Percentiles rank a stretch among this genome's conserved stretches.
Evolutionary conservation across 2,329 filamentous ascomycete genomes (phyloP).

Genomic region (Aspergillus pseudoglaucus): DNA sequence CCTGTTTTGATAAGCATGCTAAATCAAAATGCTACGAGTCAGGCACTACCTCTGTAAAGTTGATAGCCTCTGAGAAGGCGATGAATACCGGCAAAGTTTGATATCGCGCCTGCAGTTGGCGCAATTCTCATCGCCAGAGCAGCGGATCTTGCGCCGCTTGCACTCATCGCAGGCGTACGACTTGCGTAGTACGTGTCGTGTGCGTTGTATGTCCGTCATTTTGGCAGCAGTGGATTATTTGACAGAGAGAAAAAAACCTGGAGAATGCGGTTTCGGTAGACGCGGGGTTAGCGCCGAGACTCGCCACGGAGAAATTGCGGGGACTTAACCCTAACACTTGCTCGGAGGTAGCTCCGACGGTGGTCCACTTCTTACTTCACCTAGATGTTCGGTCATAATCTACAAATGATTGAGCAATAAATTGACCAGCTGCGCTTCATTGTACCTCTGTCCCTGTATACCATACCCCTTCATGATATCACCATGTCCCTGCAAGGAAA

Average conservation of each 20-base stretch:
- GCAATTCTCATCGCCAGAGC: slow-evolving; percentile 14
- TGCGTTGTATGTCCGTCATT: not conserved
- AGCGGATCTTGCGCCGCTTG: slow-evolving; percentile 14
- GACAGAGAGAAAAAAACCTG: not conserved
- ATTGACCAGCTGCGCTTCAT: no score
- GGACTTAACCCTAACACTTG: not conserved
- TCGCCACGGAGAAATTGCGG: not conserved
- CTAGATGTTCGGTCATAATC: not conserved
- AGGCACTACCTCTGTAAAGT: slow-evolving; percentile 7
- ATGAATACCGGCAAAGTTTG: slow-evolving; percentile 13
- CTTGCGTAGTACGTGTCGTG: slow-evolving; percentile 12
- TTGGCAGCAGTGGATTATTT: not conserved
- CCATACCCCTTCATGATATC: not conserved
- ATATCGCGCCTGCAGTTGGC: slow-evolving; percentile 11
- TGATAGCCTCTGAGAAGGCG: slow-evolving; percentile 11
- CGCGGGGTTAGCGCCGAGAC: not conserved
- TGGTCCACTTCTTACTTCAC: no score
- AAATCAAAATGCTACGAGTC: not conserved
- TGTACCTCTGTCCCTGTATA: no score
- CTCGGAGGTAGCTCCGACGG: slow-evolving; percentile 3
- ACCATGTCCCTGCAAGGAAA: slow-evolving; percentile 13
- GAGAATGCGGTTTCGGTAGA: not conserved
- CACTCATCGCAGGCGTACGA: slow-evolving; percentile 15
- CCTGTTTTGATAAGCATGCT: not conserved
- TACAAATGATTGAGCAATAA: no score